Evolutionary conservation across 176 grass and related monocot species (phyloP).

Genomic region (Oropetium thomaeum): DNA sequence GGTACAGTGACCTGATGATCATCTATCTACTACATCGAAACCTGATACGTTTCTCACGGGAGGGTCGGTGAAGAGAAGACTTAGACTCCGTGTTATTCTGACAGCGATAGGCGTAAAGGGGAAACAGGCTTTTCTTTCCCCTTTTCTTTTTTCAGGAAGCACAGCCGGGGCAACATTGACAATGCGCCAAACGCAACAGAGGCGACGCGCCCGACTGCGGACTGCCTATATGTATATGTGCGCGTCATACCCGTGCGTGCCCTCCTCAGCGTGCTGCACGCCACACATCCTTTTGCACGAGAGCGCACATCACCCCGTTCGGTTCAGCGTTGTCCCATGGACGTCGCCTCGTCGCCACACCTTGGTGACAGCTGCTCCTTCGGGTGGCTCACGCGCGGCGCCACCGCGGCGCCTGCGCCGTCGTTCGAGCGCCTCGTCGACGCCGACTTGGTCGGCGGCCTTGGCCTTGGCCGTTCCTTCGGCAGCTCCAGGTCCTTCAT

Average conservation of each 20-base stretch:
- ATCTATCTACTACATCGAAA: neutral
- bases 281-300: neutral
- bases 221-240: conserved; percentile 59
- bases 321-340: conserved; percentile 39
- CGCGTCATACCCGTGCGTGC: conserved; percentile 12
- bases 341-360: conserved; percentile 32
- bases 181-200: conserved; percentile 12
- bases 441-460: conserved; percentile 10
- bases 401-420: too few relatives aligned
- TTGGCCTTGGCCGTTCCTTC: conserved; percentile 37
- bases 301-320: neutral
- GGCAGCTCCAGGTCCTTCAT: conserved; percentile 61
- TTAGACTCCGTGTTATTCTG: neutral
- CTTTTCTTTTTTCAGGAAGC: too few relatives aligned
- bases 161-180: conserved; percentile 14
- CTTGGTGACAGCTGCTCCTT: conserved; percentile 70
- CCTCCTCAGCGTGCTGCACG: conserved; percentile 5
- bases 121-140: too few relatives aligned
- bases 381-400: conserved; percentile 35
- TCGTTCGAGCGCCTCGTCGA: neutral
- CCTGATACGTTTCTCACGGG: neutral
- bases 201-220: neutral
- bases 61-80: too few relatives aligned
- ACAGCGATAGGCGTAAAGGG: neutral
- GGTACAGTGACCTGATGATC: neutral